Evolutionary conservation across 208 protist species (phyloP).

Genomic region (Vickermania spadyakhi): DNA sequence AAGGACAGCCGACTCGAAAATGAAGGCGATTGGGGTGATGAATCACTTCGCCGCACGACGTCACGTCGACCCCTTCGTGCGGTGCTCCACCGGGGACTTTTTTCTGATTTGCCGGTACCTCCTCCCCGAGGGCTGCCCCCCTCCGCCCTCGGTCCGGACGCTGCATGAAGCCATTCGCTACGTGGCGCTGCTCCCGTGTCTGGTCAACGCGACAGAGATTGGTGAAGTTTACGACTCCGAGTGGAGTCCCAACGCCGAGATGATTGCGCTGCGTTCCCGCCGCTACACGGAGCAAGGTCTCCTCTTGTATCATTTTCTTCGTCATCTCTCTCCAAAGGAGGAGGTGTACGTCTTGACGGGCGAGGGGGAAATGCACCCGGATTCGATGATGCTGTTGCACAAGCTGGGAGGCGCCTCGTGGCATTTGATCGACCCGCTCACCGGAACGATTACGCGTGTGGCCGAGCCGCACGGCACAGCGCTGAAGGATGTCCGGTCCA

Average conservation of each 20-base stretch:
- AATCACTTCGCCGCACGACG: slow-evolving; percentile 47
- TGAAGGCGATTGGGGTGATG: slow-evolving; percentile 36
- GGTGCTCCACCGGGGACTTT: slow-evolving; percentile 59
- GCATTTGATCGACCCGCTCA: slow-evolving; percentile 65
- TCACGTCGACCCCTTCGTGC: slow-evolving; percentile 63
- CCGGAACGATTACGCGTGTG: slow-evolving; percentile 26
- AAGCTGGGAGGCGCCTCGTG: slow-evolving; percentile 31
- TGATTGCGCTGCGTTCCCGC: slow-evolving; percentile 43
- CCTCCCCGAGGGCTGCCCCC: slow-evolving; percentile 44
- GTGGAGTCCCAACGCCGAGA: slow-evolving; percentile 71
- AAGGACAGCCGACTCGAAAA: slow-evolving; percentile 16
- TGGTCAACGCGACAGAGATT: not conserved
- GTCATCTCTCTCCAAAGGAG: slow-evolving; percentile 37
- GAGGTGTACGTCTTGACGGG: slow-evolving; percentile 56
- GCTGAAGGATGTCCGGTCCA: slow-evolving; percentile 58
- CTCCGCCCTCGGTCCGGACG: slow-evolving; percentile 32
- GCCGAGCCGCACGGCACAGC: slow-evolving; percentile 39
- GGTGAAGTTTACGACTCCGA: slow-evolving; percentile 8
- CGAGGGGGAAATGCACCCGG: slow-evolving; percentile 35
- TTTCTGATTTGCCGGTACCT: slow-evolving; percentile 67
- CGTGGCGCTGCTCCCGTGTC: slow-evolving; percentile 56
- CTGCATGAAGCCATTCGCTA: slow-evolving; percentile 69
- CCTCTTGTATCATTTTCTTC: slow-evolving; percentile 68
- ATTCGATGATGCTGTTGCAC: slow-evolving; percentile 63
- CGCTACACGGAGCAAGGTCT: slow-evolving; percentile 76